phyloP scores from a whole-genome alignment of 768 basidiomycete species.

The Suillus brevipes region DNA sequence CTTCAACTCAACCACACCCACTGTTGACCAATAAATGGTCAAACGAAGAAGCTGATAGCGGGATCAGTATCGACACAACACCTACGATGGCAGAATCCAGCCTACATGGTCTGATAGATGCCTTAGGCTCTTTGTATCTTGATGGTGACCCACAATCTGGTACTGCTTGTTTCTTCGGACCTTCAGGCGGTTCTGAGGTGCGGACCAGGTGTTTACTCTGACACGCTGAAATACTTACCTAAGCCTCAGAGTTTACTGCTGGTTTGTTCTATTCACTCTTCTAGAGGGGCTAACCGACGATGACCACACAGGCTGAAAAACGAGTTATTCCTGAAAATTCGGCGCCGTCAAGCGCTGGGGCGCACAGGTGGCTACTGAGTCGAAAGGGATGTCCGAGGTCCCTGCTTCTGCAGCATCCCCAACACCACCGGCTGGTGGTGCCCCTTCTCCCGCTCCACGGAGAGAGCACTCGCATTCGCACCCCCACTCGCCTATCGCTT shows the following conservation, averaged over 20 bases:
- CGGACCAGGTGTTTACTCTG: constrained; percentile 12
- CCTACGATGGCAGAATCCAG: constrained; percentile 11
- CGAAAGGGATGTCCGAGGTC: constrained; percentile 73
- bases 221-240: constrained; percentile 8
- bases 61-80: constrained; percentile 17
- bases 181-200: constrained; percentile 52
- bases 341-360: constrained; percentile 74
- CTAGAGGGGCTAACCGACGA: background rate
- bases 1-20: constrained; percentile 44
- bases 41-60: constrained; percentile 31
- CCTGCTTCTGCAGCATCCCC: constrained; percentile 40
- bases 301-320: constrained; percentile 16
- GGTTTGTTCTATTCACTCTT: constrained; percentile 29
- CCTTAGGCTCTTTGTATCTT: constrained; percentile 45
- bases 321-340: constrained; percentile 9
- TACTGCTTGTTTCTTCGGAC: constrained; percentile 42
- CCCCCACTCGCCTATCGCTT: constrained; percentile 38
- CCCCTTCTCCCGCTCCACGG: constrained; percentile 39
- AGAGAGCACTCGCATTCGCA: constrained; percentile 23
- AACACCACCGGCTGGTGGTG: constrained; percentile 33
- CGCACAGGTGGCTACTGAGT: constrained; percentile 72
- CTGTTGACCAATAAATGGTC: constrained; percentile 31
- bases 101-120: constrained; percentile 31
- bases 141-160: constrained; percentile 30
- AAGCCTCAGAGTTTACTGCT: constrained; percentile 41